Evolutionary conservation across 1,139 yeast species (phyloP), one percentile per base, ranked within the genome.

Genomic region (Yamadazyma epiphylla): DNA sequence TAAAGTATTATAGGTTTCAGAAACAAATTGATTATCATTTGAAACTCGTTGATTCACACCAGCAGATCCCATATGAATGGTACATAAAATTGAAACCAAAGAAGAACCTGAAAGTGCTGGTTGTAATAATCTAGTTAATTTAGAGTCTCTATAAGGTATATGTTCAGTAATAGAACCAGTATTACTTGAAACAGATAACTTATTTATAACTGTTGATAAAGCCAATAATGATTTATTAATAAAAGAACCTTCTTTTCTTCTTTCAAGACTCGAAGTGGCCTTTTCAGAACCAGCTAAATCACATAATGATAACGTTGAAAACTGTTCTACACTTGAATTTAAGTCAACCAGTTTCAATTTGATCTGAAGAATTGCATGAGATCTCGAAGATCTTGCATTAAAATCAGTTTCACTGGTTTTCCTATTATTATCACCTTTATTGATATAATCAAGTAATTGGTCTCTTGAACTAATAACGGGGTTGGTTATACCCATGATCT

Each of bases 221-320:
- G 97, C 94, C 36, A 91, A 64, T 26, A 89, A 69, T 0, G 96
- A 88, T 52, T 87, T 86, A 60, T 91, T 91, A 50, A 91, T 91
- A 51, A 72, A 89, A 0, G 96, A 76, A 13, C 97, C 97, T 60
- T 91, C 97, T 53, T 87, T 85, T 36, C 96, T 66, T 46, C 97
- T 71, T 46, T 81, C 96, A 0, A 70, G 59, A 48, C 88, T 87
- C 1, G 83, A 71, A 0, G 94, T 81, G 0, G 96, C 97, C 34
- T 86, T 71, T 56, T 91, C 98, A 12, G 95, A 84, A 14, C 98
- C 98, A 0, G 98, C 98, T 48, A 91, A 70, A 58, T 91, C 98
- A 64, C 97, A 91, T 35, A 91, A 66, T 15, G 94, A 85, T 23
- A 91, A 71, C 0, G 91, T 80, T 21, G 91, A 73, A 30, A 68